These are phyloP conservation scores for Orbilia blumenaviensis DNA, from an alignment of 2,329 filamentous ascomycete species.

Conservation along the genomic window DNA sequence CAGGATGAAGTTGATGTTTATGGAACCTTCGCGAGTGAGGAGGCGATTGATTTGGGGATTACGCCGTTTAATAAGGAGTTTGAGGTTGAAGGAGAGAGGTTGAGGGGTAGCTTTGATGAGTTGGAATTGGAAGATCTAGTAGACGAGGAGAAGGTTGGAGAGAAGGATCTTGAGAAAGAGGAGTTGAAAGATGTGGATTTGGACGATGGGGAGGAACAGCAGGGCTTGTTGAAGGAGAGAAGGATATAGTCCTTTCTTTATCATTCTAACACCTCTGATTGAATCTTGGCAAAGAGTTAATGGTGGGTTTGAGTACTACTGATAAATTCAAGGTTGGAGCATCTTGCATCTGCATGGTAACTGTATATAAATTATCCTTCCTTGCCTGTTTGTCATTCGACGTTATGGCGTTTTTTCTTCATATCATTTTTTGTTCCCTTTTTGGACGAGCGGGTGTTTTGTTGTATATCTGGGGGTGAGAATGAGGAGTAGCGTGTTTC, in stretches of 20 bases:
- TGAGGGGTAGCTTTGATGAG: slow-evolving; percentile 28
- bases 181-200: slow-evolving; percentile 15
- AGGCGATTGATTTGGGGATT: slow-evolving; percentile 50
- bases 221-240: slow-evolving; percentile 38
- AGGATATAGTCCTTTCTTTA: slow-evolving; percentile 6
- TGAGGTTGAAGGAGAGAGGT: slow-evolving; percentile 40
- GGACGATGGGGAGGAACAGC: slow-evolving; percentile 18
- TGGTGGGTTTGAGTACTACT: no score
- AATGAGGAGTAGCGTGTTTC: background rate
- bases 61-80: slow-evolving; percentile 53
- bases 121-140: slow-evolving; percentile 35
- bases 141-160: slow-evolving; percentile 9
- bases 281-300: no score
- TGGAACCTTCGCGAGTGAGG: slow-evolving; percentile 45
- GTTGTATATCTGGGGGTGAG: background rate
- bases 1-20: slow-evolving; percentile 51
- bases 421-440: slow-evolving; percentile 1
- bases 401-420: slow-evolving; percentile 6
- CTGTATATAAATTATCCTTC: background rate
- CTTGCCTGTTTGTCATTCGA: background rate
- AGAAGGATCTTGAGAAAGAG: slow-evolving; percentile 2
- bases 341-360: background rate
- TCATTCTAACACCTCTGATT: no score
- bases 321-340: background rate
- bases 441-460: slow-evolving; percentile 17